Evolutionary conservation across 306 rosid species (phyloP), one percentile per base, ranked within the genome.

Genomic region (Malus sylvestris): DNA sequence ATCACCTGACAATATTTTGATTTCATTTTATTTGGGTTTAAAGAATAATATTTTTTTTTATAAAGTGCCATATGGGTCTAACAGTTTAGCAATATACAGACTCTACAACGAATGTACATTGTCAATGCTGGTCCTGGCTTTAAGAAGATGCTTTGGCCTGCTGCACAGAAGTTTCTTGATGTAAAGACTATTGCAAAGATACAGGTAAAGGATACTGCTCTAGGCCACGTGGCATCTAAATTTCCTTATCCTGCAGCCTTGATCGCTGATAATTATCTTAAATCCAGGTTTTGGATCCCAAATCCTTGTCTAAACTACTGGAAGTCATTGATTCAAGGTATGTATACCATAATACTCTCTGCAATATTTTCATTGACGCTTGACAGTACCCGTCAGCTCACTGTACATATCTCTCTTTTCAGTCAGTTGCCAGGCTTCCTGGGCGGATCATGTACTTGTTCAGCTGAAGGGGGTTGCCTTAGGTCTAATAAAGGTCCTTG

Each of bases 91-190:
- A 83, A 51, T 83, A 46, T 83, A 20, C 85, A 96, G 99, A 96
- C 99, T 16, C 76, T 96, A 78, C 92, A 96, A 86, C 90, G 91
- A 52, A 92, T 93, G 97, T 96, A 87, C 81, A 80, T 96, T 1
- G 91, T 96, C 80, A 92, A 96, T 86, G 99, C 99, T 85, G 98
- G 99, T 78, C 76, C 97, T 67, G 98, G 93, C 58, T 96, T 96
- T 85, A 96, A 85, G 83, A 95, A 85, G 89, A 85, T 96, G 90
- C 93, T 96, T 74, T 96, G 99, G 99, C 98, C 97, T 70, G 93
- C 99, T 77, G 98, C 97, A 13, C 96, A 89, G 76, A 96, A 87
- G 74, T 88, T 93, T 87, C 91, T 93, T 78, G 99, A 96, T 70
- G 63, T 87, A 59, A 88, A 96, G 85, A 96, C 99, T 18, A 80